Conservation (phyloP, 768 basidiomycete genomes). For the Suillus ampliporus region DNA sequence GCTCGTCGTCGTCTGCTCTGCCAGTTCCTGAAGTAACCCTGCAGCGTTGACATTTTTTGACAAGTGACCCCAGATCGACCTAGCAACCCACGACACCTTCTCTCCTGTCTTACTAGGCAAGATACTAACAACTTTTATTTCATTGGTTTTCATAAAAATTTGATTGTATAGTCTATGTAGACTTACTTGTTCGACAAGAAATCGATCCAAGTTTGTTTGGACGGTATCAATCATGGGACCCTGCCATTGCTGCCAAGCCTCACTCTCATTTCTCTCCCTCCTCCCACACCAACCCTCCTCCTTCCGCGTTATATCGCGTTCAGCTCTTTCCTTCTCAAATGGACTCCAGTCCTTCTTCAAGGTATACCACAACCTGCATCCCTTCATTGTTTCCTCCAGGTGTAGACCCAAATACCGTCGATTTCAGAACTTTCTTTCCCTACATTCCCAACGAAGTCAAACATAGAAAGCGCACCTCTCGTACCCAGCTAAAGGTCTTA, state of each 20-base stretch:
- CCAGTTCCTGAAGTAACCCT: too few relatives aligned
- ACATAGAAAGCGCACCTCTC: constrained; percentile 89
- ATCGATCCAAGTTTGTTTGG: constrained; percentile 3
- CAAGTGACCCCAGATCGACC: constrained; percentile 8
- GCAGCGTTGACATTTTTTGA: not conserved
- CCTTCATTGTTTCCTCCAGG: constrained; percentile 55
- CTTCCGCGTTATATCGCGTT: constrained; percentile 30
- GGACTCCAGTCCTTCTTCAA: constrained; percentile 32
- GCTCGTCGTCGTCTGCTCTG: too few relatives aligned
- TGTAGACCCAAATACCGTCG: constrained; percentile 68
- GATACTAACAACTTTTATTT: not conserved
- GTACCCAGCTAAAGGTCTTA: constrained; percentile 86
- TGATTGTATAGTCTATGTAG: too few relatives aligned
- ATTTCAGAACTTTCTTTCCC: constrained; percentile 86
- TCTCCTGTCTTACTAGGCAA: too few relatives aligned
- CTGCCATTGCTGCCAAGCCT: constrained; percentile 38
- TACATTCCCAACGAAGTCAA: constrained; percentile 94
- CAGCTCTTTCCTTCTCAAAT: constrained; percentile 30
- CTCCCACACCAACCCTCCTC: constrained; percentile 28
- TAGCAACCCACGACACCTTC: constrained; percentile 6
- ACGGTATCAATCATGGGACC: constrained; percentile 27
- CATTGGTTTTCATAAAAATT: not conserved
- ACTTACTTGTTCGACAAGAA: too few relatives aligned
- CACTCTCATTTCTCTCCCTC: constrained; percentile 45
- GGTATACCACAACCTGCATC: constrained; percentile 47